Percentiles rank a stretch among this genome's conserved stretches.
Conservation (phyloP, 495 filamentous ascomycete species). For the Podospora bellae-mahoneyi region DNA sequence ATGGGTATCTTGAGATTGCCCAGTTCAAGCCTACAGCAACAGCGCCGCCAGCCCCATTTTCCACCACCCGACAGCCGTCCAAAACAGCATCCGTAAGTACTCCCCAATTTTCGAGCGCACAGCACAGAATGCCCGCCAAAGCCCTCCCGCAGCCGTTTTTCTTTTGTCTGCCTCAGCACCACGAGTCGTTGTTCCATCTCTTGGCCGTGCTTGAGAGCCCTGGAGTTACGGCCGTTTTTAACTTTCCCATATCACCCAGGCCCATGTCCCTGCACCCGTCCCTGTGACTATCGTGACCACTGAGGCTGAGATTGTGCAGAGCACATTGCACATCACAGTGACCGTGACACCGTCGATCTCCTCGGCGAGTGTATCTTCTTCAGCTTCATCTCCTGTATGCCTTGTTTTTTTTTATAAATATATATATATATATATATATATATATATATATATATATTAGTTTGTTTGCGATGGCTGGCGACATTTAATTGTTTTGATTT, state of each 20-base stretch:
- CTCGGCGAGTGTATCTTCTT: conserved; percentile 13
- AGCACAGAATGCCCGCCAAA: not conserved
- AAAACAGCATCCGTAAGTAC: conserved; percentile 23
- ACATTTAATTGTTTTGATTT: not conserved
- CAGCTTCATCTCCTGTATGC: conserved; percentile 32
- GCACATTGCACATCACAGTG: conserved; percentile 33
- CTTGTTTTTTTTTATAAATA: conserved; percentile 6
- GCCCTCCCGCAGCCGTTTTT: not conserved
- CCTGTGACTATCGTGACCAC: conserved; percentile 24
- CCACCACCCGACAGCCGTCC: conserved; percentile 5
- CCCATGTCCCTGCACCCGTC: conserved; percentile 1
- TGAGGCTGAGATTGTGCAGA: conserved; percentile 35
- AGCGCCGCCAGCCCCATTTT: conserved; percentile 11
- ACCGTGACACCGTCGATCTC: conserved; percentile 28
- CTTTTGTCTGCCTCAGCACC: not conserved
- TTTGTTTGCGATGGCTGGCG: not conserved
- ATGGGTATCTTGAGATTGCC: conserved; percentile 38
- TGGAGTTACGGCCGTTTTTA: conserved; percentile 9
- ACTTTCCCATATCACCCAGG: not conserved
- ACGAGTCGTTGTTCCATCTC: not conserved
- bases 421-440: too few relatives aligned
- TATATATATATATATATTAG: not conserved
- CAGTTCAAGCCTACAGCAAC: conserved; percentile 32
- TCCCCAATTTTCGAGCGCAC: not conserved
- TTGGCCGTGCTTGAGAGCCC: conserved; percentile 2